phyloP scores from a whole-genome alignment of 306 rosid species.

The Fragaria vesca region DNA sequence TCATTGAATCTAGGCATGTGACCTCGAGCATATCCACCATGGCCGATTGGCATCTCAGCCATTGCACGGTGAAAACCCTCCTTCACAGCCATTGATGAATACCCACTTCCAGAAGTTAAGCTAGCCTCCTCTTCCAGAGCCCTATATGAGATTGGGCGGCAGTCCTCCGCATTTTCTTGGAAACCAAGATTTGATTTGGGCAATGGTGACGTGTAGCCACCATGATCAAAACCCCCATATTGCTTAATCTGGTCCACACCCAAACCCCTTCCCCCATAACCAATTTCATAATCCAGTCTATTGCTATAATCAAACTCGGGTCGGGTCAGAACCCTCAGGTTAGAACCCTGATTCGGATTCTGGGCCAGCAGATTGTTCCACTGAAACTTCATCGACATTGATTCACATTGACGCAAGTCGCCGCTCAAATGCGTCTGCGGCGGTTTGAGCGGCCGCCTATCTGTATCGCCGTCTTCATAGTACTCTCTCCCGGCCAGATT shows the following conservation, averaged over 20 bases:
- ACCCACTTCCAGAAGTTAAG: not conserved
- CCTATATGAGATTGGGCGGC: not conserved
- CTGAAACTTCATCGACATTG: slow-evolving; percentile 29
- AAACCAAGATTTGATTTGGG: not conserved
- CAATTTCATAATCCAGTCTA: not conserved
- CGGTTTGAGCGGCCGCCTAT: not conserved
- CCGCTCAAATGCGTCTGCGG: not conserved
- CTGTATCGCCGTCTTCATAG: not conserved
- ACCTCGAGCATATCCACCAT: not conserved
- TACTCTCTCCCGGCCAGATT: not conserved
- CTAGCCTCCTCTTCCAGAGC: not conserved
- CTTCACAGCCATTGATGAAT: not conserved
- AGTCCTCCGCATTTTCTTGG: not conserved
- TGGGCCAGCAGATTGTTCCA: slow-evolving; percentile 31
- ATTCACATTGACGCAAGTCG: not conserved
- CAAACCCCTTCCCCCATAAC: not conserved
- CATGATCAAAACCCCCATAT: not conserved
- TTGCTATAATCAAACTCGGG: not conserved
- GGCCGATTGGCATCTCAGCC: not conserved
- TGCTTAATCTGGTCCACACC: not conserved
- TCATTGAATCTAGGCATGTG: not conserved
- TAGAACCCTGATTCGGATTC: not conserved
- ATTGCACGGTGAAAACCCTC: not conserved
- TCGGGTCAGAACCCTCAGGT: not conserved
- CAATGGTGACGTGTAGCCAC: slow-evolving; percentile 1